Evolutionary conservation across 495 filamentous ascomycete genomes (phyloP).

Genomic region (Aspergillus carlsbadensis): DNA sequence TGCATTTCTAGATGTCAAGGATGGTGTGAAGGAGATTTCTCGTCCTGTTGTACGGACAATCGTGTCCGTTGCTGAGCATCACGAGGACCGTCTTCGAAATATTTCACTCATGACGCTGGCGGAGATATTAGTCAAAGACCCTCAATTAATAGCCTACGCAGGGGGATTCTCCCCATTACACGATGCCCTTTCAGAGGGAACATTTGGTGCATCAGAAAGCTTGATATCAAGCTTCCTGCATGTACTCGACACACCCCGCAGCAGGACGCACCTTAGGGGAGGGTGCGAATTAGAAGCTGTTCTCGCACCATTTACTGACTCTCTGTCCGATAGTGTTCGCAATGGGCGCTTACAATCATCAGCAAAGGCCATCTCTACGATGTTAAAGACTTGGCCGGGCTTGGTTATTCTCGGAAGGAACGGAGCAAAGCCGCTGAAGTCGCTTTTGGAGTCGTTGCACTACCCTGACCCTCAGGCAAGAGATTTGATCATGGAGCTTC

Average conservation of each 20-base stretch:
- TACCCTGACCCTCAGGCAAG: constrained; percentile 65
- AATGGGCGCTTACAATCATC: constrained; percentile 80
- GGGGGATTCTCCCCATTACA: constrained; percentile 80
- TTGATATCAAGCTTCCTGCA: constrained; percentile 82
- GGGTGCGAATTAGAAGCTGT: constrained; percentile 80
- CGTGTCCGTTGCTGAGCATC: constrained; percentile 84
- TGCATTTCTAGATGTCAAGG: constrained; percentile 93
- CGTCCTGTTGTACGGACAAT: constrained; percentile 82
- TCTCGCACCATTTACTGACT: constrained; percentile 87
- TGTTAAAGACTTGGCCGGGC: constrained; percentile 89
- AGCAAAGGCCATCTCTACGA: constrained; percentile 79
- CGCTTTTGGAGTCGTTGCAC: constrained; percentile 75
- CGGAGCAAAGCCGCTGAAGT: constrained; percentile 76
- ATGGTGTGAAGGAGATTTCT: constrained; percentile 85
- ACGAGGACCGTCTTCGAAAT: constrained; percentile 80
- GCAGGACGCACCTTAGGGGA: constrained; percentile 73
- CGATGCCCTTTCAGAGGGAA: constrained; percentile 84
- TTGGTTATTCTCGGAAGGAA: constrained; percentile 83
- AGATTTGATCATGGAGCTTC: constrained; percentile 74
- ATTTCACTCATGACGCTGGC: constrained; percentile 91
- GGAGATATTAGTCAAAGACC: constrained; percentile 85
- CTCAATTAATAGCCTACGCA: constrained; percentile 70
- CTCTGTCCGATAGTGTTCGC: constrained; percentile 60
- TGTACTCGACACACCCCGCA: constrained; percentile 79
- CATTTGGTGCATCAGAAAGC: constrained; percentile 86